phyloP scores from a whole-genome alignment of 129 eudicot species.

The Rutidosis leptorrhynchoides region DNA sequence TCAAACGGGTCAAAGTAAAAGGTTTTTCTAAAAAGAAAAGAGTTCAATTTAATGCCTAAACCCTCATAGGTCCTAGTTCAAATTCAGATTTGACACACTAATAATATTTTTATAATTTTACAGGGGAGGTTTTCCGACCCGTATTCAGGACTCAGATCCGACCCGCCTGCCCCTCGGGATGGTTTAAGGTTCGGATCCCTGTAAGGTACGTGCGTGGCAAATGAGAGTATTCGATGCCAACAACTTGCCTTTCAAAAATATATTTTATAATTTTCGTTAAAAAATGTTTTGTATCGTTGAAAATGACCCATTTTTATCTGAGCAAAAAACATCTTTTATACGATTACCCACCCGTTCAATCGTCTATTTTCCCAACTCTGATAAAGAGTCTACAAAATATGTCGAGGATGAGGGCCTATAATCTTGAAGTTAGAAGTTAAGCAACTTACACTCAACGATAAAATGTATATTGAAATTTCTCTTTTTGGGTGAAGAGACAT shows the following conservation, averaged over 20 bases:
- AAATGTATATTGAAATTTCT: neutral
- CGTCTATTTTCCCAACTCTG: neutral
- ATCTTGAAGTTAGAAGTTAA: neutral
- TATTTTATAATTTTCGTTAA: no score
- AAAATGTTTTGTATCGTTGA: neutral
- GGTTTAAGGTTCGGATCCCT: no score
- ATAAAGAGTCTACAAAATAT: neutral
- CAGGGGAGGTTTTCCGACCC: no score
- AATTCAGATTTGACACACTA: neutral
- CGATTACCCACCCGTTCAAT: neutral
- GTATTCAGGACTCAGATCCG: no score
- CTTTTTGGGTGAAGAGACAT: slow-evolving; percentile 1
- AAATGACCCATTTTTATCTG: neutral
- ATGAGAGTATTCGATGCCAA: no score
- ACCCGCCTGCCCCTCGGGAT: no score
- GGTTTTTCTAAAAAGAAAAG: neutral
- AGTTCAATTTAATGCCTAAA: neutral
- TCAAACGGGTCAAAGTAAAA: neutral
- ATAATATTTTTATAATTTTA: neutral
- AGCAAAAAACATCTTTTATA: neutral
- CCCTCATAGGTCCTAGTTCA: neutral
- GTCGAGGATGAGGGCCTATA: neutral
- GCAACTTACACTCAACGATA: neutral
- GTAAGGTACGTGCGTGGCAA: no score
- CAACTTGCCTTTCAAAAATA: no score